Evolutionary conservation across 2,329 filamentous ascomycete genomes (phyloP).

Genomic region (Septoria linicola): DNA sequence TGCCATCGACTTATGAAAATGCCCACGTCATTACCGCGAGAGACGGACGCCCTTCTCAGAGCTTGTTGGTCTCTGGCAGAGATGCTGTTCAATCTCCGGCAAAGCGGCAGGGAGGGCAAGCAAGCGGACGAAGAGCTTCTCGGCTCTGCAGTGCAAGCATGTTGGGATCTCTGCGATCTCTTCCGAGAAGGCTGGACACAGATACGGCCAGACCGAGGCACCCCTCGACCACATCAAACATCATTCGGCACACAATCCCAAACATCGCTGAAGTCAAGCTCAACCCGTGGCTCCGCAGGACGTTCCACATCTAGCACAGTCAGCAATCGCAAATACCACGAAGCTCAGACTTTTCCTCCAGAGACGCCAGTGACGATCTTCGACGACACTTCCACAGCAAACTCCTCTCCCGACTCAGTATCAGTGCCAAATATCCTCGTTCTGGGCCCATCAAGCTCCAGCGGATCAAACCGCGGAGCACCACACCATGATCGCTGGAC

Average conservation of each 20-base stretch:
- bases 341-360: slow-evolving; percentile 54
- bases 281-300: slow-evolving; percentile 27
- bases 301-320: slow-evolving; percentile 49
- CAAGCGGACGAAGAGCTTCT: slow-evolving; percentile 78
- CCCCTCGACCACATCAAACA: slow-evolving; percentile 76
- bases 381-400: slow-evolving; percentile 71
- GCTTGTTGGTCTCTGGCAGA: slow-evolving; percentile 90
- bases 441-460: slow-evolving; percentile 64
- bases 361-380: slow-evolving; percentile 96
- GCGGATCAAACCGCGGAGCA: slow-evolving; percentile 40
- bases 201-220: slow-evolving; percentile 79
- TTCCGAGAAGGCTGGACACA: slow-evolving; percentile 92
- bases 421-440: slow-evolving; percentile 85
- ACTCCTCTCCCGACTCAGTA: slow-evolving; percentile 71
- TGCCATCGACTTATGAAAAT: slow-evolving; percentile 98
- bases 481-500: slow-evolving; percentile 71
- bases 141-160: slow-evolving; percentile 84
- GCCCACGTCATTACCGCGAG: slow-evolving; percentile 70
- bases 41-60: slow-evolving; percentile 78
- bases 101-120: slow-evolving; percentile 73
- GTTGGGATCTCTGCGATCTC: slow-evolving; percentile 91
- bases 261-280: slow-evolving; percentile 24
- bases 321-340: slow-evolving; percentile 47
- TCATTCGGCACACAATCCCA: slow-evolving; percentile 57
- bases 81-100: slow-evolving; percentile 87